Conservation (phyloP, 208 protist species). For the Porcisia deanei region DNA sequence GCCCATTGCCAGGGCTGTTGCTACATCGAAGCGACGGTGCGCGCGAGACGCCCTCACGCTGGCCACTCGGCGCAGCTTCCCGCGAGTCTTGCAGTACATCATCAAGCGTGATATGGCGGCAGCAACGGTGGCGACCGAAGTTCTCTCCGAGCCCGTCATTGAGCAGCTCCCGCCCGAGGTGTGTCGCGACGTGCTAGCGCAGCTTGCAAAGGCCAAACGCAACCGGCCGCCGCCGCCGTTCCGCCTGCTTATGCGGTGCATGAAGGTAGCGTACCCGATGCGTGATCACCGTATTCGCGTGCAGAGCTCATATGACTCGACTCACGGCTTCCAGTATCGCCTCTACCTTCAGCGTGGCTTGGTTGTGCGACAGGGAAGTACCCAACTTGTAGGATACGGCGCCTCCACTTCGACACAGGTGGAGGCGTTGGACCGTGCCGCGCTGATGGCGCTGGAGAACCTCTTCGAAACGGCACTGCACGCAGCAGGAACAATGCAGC, state of each 20-base stretch:
- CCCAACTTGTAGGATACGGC: slow-evolving; percentile 80
- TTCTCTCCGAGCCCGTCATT: slow-evolving; percentile 62
- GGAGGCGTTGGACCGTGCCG: slow-evolving; percentile 64
- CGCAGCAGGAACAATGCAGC: slow-evolving; percentile 12
- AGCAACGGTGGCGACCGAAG: slow-evolving; percentile 50
- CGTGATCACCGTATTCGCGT: slow-evolving; percentile 60
- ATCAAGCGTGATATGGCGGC: slow-evolving; percentile 46
- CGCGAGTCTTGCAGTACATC: slow-evolving; percentile 59
- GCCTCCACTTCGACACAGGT: slow-evolving; percentile 26
- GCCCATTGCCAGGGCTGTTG: slow-evolving; percentile 65
- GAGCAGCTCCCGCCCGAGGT: slow-evolving; percentile 56
- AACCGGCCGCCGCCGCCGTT: slow-evolving; percentile 23
- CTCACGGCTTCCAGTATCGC: slow-evolving; percentile 61
- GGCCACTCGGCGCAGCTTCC: slow-evolving; percentile 74
- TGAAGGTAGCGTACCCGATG: slow-evolving; percentile 36
- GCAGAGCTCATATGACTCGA: slow-evolving; percentile 39
- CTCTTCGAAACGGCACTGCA: slow-evolving; percentile 29
- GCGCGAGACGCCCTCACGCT: slow-evolving; percentile 61
- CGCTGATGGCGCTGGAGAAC: slow-evolving; percentile 54
- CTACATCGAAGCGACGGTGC: slow-evolving; percentile 55
- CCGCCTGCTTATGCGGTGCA: slow-evolving; percentile 34
- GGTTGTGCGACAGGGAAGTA: slow-evolving; percentile 47
- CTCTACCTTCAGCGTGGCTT: slow-evolving; percentile 68
- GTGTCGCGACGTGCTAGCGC: slow-evolving; percentile 41
- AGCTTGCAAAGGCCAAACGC: slow-evolving; percentile 18